A percentile compares a stretch with the other conserved stretches of the same genome.
These are phyloP conservation scores for Penicillium angulare DNA, from an alignment of 495 filamentous ascomycete genomes.

Conservation along the genomic window DNA sequence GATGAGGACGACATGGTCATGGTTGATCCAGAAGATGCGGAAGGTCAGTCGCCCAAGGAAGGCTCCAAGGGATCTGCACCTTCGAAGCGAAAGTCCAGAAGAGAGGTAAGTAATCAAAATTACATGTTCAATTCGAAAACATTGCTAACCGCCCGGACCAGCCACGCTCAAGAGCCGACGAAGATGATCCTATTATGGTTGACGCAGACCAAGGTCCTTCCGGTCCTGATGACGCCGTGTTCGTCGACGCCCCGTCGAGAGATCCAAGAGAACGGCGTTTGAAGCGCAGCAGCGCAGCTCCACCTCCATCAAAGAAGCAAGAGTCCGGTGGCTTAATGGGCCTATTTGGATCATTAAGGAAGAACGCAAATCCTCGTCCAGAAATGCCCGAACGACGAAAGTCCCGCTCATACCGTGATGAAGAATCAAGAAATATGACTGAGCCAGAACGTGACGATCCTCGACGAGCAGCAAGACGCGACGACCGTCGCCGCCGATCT, in stretches of 20 bases:
- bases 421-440: conserved; percentile 31
- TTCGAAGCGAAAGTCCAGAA: conserved; percentile 37
- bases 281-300: conserved; percentile 43
- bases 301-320: conserved; percentile 43
- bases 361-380: conserved; percentile 33
- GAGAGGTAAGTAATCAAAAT: conserved; percentile 28
- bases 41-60: conserved; percentile 41
- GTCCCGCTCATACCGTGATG: conserved; percentile 41
- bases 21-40: conserved; percentile 48
- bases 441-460: conserved; percentile 45
- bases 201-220: conserved; percentile 42
- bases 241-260: conserved; percentile 70
- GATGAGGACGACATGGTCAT: conserved; percentile 60
- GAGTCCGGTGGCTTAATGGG: conserved; percentile 49
- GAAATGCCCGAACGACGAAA: conserved; percentile 40
- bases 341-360: conserved; percentile 44
- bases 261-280: conserved; percentile 61
- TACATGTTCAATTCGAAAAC: not conserved
- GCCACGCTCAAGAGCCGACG: conserved; percentile 29
- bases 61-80: conserved; percentile 32
- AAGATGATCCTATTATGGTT: conserved; percentile 49
- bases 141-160: conserved; percentile 9
- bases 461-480: conserved; percentile 36
- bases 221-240: conserved; percentile 64
- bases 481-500: conserved; percentile 41